Conservation (phyloP, 352 stramenopile species). For the Pythium sukuiense region DNA sequence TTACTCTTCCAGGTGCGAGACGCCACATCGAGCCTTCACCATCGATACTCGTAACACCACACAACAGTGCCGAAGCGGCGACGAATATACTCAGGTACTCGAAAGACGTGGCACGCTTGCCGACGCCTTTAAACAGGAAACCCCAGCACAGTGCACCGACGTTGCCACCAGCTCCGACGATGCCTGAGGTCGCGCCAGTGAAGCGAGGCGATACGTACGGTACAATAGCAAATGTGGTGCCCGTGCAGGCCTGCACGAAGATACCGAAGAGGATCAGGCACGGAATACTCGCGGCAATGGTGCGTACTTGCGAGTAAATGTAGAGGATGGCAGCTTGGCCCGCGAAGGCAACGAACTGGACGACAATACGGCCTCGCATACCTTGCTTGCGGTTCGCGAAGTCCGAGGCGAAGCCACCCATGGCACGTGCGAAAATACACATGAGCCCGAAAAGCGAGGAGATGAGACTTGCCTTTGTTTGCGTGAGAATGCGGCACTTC, state of each 20-base stretch:
- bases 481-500: conserved; percentile 37
- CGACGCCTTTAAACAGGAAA: conserved; percentile 49
- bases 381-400: conserved; percentile 63
- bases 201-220: conserved; percentile 48
- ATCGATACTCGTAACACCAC: conserved; percentile 17
- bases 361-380: conserved; percentile 85
- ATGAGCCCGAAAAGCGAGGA: conserved; percentile 93
- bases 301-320: conserved; percentile 71
- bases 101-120: conserved; percentile 33
- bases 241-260: conserved; percentile 81
- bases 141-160: conserved; percentile 46
- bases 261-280: conserved; percentile 89
- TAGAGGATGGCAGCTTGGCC: conserved; percentile 79
- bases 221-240: conserved; percentile 58
- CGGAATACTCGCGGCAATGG: conserved; percentile 46
- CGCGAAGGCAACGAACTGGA: conserved; percentile 74
- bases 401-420: conserved; percentile 88
- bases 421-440: conserved; percentile 90
- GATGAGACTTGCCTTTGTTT: conserved; percentile 67
- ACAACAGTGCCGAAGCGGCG: conserved; percentile 18
- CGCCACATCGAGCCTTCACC: conserved; percentile 18
- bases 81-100: conserved; percentile 47
- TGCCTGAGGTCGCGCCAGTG: conserved; percentile 46
- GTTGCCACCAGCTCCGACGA: conserved; percentile 58
- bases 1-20: background rate